Evolutionary conservation across 2,329 filamentous ascomycete species (phyloP), one percentile per base, ranked within the genome.

Genomic region (Sarocladiaceae sp.): DNA sequence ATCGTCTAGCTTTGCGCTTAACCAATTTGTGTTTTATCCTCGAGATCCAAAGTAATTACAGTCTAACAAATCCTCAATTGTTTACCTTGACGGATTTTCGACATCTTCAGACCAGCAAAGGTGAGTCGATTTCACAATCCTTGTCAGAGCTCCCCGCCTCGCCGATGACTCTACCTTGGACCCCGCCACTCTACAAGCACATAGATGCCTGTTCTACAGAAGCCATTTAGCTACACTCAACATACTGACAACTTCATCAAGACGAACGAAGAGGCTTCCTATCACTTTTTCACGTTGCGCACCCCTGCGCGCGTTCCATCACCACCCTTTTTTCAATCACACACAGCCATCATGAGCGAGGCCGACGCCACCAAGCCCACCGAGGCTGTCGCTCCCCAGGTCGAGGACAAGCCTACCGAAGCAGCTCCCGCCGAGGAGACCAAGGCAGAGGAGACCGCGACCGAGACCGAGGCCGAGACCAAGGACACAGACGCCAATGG

Each of bases 321-420:
- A 31, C 29, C 20, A 22, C 18, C 22, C 18, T 23, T 17, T 26
- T 37, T 20, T 49, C 20, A 46, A 33, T 35, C 39, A 40, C 29
- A 49, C 46, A 52, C 53, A 50, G 37, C 50, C 60, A 66, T 51
- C 51, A 73, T 73, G 70, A 71, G 68, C 64, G 69, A 67, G 57
- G 69, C 71, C 54, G 64, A 66, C 54, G 64, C 69, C 44, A 62
- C 64, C 59, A 74, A 73, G 63, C 66, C 68, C 51, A 62, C 63
- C 40, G 70, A 74, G 64, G 64, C 69, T 57, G 56, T 59, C 47
- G 56, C 60, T 48, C 57, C 58, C 28, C 61, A 63, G 54, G 60
- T 55, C 29, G 58, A 56, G 20, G 61, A 64, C 47, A 57, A 58
- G 46, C 26, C 60, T 33, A 51, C 47, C 42, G 61, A 46, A 4